phyloP scores from a whole-genome alignment of 192 early-diverging fungal genomes.

The Radiomyces spectabilis region DNA sequence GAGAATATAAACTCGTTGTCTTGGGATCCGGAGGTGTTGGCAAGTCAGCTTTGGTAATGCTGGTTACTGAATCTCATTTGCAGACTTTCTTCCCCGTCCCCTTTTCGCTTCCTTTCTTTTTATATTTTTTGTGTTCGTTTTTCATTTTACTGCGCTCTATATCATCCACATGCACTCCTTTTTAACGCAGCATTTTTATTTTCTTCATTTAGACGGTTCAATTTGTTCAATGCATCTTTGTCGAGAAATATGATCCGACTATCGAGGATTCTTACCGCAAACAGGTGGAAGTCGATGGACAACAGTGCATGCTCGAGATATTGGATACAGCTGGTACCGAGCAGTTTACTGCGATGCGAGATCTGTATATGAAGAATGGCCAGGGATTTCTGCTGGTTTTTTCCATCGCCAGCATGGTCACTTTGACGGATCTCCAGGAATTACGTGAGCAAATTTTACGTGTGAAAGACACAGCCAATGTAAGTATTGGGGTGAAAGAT shows the following conservation, averaged over 20 bases:
- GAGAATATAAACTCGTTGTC: constrained; percentile 95
- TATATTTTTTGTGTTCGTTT: neutral
- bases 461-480: constrained; percentile 70
- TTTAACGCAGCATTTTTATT: neutral
- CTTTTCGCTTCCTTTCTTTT: constrained; percentile 18
- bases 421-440: constrained; percentile 71
- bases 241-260: constrained; percentile 92
- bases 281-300: constrained; percentile 74
- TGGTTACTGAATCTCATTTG: too few species aligned
- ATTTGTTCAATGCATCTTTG: constrained; percentile 89
- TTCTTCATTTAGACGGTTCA: constrained; percentile 56
- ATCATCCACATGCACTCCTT: neutral
- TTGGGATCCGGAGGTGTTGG: constrained; percentile 87
- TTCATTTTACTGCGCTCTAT: neutral
- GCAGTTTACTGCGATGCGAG: constrained; percentile 63
- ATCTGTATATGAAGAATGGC: constrained; percentile 88
- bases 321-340: constrained; percentile 85
- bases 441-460: constrained; percentile 67
- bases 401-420: constrained; percentile 62
- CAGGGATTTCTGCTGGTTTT: constrained; percentile 87
- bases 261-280: constrained; percentile 91
- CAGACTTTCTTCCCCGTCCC: too few species aligned
- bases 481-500: constrained; percentile 21
- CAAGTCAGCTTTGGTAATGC: constrained; percentile 78
- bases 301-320: constrained; percentile 79